Evolutionary conservation across 371 early-diverging fungal genomes (phyloP).

Genomic region (Mucor racemosus): DNA sequence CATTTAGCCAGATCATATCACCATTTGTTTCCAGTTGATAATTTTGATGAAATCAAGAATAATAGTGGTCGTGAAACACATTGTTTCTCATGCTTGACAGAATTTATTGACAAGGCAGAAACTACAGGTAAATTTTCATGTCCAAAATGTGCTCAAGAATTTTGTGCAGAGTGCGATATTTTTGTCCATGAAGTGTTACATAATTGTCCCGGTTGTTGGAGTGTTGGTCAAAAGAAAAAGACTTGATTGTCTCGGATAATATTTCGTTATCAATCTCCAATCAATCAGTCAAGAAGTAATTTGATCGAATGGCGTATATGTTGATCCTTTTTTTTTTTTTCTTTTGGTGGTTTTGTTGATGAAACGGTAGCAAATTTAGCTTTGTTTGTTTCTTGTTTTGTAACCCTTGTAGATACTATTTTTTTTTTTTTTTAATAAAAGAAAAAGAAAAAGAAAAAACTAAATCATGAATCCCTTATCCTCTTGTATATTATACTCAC

Average conservation of each 20-base stretch:
- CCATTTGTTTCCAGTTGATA: slow-evolving; percentile 91
- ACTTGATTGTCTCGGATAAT: slow-evolving; percentile 20
- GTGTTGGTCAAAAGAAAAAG: slow-evolving; percentile 32
- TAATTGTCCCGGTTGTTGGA: slow-evolving; percentile 90
- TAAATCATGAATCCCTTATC: not conserved
- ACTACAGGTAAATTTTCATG: slow-evolving; percentile 65
- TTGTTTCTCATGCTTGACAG: slow-evolving; percentile 52
- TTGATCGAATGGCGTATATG: not conserved
- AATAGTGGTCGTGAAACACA: slow-evolving; percentile 30
- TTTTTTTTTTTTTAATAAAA: not conserved
- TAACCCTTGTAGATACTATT: slow-evolving; percentile 17
- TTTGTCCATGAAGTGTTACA: slow-evolving; percentile 93
- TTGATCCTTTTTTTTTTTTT: not conserved
- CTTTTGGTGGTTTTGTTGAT: slow-evolving; percentile 8
- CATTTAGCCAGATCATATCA: slow-evolving; percentile 95
- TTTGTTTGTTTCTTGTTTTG: slow-evolving; percentile 4
- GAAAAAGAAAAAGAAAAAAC: not conserved
- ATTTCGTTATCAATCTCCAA: not conserved
- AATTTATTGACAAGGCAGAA: slow-evolving; percentile 47
- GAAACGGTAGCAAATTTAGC: not conserved
- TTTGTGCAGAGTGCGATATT: slow-evolving; percentile 93
- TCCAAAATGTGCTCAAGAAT: slow-evolving; percentile 76
- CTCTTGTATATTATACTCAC: not conserved
- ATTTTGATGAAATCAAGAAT: slow-evolving; percentile 62
- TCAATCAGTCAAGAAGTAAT: not conserved